Base-by-base conservation (phyloP, 371 early-diverging fungal genomes). In the Circinella minor region DNA sequence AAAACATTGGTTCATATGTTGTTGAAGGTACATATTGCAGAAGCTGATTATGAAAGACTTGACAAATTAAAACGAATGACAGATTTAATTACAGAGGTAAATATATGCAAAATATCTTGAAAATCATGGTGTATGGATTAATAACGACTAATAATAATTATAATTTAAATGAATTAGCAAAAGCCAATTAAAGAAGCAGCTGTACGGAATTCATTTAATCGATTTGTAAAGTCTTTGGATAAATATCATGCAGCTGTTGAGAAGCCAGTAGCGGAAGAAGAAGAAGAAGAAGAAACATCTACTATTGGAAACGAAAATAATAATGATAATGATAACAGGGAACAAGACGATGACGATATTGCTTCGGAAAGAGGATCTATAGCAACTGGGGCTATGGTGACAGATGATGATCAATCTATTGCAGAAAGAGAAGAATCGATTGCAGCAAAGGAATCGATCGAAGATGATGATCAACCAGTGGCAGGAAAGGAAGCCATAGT, bases 1-100 rank as follows among this genome's bases (percentile, higher is more conserved):
- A 84, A 84, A 66, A 70, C 81, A 3, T 73, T 84, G 72, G 70
- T 72, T 2, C 81, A 83, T 54, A 74, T 80, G 62, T 66, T 86
- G 3, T 54, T 70, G 6, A 80, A 74, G 55, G 20, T 86, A 7
- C 65, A 79, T 60, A 66, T 84, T 10, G 72, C 79, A 39, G 79
- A 81, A 51, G 74, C 68, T 0, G 68, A 70, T 17, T 68, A 73
- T 4, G 61, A 64, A n/a, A 66, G 74, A 13, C 65, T 86, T 4
- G 46, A 69, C 17, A 75, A 77, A 46, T 72, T 86, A 1, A 38
- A 71, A 1, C 39, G 60, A 11, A 47, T 79, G n/a, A 66, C 71
- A 5, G 73, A 75, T 10, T 63, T 66, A n/a, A 74, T 82, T 20
- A 74, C 81, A 43, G 68, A 66, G 48, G 84, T 82, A 76, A 75